Evolutionary conservation across 225 moss, liverwort and hornwort genomes (phyloP), one percentile per base, ranked within the genome.

Genomic region (Marchantia polymorpha): DNA sequence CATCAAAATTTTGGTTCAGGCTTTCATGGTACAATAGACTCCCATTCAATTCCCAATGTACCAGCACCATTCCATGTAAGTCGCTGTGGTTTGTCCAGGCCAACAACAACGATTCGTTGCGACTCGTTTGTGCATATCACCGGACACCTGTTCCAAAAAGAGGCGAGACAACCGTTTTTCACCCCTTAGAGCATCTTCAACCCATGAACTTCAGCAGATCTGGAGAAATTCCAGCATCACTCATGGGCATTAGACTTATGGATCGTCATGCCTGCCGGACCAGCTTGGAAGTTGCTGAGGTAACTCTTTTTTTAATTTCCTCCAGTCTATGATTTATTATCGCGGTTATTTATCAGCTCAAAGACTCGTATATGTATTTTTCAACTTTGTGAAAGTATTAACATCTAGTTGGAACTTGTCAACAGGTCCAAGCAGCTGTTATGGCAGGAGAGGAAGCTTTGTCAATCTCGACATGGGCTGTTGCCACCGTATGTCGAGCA

Each of bases 201-300:
- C 81, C 93, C 19, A 85, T 97, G 77, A 26, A 52, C 7, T 94
- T 94, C 82, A 79, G 76, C 51, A 89, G 94, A 83, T 84, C 81
- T 29, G 85, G 83, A 71, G 88, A 87, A 67, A 65, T 72, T 27
- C 81, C 80, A 60, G 55, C 88, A 78, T 84, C 80, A 48, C 72
- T 87, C 63, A 83, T 82, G 78, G 92, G 92, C 54, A 84, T 83
- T 78, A 89, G 87, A 80, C 52, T 81, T 17, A 80, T 74, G 69
- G 86, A 92, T 72, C 79, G 77, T 70, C 89, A 88, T 77, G 56
- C 80, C 26, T 87, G 85, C 78, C 92, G 86, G 74, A 92, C 89
- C 64, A 97, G 89, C 78, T 88, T 97, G 88, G 96, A 94, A 83
- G 84, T 92, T 71, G 96, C 94, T 25, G 96, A 96, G 93, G 96